Evolutionary conservation across 257 asterid genomes (phyloP), one percentile per base, ranked within the genome.

Genomic region (Lycium ferocissimum): DNA sequence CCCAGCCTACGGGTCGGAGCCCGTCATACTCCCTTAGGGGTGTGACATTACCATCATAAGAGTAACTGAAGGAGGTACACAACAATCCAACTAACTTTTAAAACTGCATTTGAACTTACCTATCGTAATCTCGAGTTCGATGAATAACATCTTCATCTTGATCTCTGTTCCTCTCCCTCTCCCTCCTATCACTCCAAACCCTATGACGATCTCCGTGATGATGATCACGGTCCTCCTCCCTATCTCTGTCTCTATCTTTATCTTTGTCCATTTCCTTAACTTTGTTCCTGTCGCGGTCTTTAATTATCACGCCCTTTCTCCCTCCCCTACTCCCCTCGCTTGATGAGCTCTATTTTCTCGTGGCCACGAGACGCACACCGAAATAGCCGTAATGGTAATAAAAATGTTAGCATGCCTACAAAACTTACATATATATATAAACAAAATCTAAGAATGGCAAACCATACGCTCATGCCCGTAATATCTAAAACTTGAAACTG

Each of bases 151-250:
- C 98, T 47, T 89, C 95, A 80, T 90, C 97, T 86, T 90, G 88
- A 61, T 92, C 98, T 88, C 92, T 91, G 51, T 95, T 92, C 89
- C 94, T 93, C 87, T 92, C 97, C 85, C 93, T 81, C 22, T 89
- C 92, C 82, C 88, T 94, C 86, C 93, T 91, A 65, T 91, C 98
- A 89, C 94, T 86, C 5, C 92, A 90, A 82, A 93, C 99, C 83
- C 94, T 90, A 83, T 90, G 91, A 84, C 94, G 94, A 72, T 92
- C 97, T 61, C 94, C 87, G 61, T 90, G 97, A 88, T 89, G 93
- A 6, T 90, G 94, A 81, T 91, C 98, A 58, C 90, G 91, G 72
- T 91, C 97, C 84, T 82, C 92, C 20, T 90, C 95, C 40, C 93
- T 85, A 63, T 92, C 97, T 56, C 89, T 90, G 4, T 91, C 91